A percentile compares a stretch with the other conserved stretches of the same genome.
Evolutionary conservation across 352 stramenopile genomes (phyloP).

Genomic region (Globisporangium iwayamae): DNA sequence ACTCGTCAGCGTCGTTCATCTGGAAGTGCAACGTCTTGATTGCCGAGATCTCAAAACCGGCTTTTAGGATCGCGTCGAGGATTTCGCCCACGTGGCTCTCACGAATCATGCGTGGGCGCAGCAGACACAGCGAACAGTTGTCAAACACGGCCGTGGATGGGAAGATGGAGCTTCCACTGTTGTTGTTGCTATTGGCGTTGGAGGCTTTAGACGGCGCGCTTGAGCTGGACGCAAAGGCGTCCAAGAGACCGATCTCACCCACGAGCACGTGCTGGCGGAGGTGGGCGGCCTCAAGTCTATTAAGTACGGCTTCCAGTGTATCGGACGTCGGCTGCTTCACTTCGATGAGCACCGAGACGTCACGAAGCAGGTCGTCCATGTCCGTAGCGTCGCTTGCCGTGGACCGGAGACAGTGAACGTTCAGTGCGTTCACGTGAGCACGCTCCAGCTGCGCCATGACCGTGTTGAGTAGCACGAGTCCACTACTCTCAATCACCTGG

Average conservation of each 20-base stretch:
- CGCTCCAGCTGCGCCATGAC: slow-evolving; percentile 50
- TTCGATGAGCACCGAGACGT: slow-evolving; percentile 55
- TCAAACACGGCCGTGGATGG: slow-evolving; percentile 54
- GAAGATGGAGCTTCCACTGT: slow-evolving; percentile 9
- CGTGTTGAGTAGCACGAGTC: slow-evolving; percentile 31
- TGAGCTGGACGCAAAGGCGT: slow-evolving; percentile 2
- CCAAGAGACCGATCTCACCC: slow-evolving; percentile 20
- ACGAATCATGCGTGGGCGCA: slow-evolving; percentile 55
- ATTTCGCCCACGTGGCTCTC: slow-evolving; percentile 71
- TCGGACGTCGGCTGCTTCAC: slow-evolving; percentile 29
- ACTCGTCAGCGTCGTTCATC: slow-evolving; percentile 80
- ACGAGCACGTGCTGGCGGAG: slow-evolving; percentile 22
- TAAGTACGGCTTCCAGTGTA: slow-evolving; percentile 22
- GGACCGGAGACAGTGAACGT: not conserved
- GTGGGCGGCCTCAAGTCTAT: slow-evolving; percentile 18
- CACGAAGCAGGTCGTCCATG: slow-evolving; percentile 23
- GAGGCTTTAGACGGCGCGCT: not conserved
- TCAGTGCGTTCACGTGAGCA: slow-evolving; percentile 25
- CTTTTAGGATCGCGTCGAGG: slow-evolving; percentile 68
- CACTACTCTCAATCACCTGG: slow-evolving; percentile 36
- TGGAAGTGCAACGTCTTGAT: slow-evolving; percentile 83
- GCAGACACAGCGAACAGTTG: slow-evolving; percentile 60
- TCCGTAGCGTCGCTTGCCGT: not conserved
- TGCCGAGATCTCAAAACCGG: slow-evolving; percentile 89
- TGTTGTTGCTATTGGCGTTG: not conserved